These are phyloP conservation scores for Wickerhamiella qilinensis DNA, from an alignment of 805 yeast genomes.

Conservation along the genomic window DNA sequence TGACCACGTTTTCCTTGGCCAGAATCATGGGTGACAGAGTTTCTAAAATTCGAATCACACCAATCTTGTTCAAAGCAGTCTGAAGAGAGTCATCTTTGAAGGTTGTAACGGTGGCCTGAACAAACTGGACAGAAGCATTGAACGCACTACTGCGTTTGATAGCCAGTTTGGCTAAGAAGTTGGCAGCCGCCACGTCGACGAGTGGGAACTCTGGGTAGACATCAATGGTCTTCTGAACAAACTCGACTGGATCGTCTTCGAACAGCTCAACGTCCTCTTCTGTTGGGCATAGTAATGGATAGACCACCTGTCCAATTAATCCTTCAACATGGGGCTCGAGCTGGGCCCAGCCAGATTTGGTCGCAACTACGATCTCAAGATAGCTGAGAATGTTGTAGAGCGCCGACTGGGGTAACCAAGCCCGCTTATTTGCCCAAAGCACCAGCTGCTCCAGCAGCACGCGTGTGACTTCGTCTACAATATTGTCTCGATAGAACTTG, in stretches of 20 bases:
- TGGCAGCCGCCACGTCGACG: constrained; percentile 68
- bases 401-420: constrained; percentile 57
- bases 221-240: constrained; percentile 58
- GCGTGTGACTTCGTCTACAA: constrained; percentile 57
- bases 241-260: constrained; percentile 80
- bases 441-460: constrained; percentile 52
- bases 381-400: constrained; percentile 51
- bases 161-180: constrained; percentile 55
- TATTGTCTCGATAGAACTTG: constrained; percentile 33
- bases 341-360: constrained; percentile 47
- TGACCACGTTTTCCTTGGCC: constrained; percentile 38
- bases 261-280: constrained; percentile 55
- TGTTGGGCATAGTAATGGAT: constrained; percentile 57
- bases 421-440: constrained; percentile 46
- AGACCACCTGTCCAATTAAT: constrained; percentile 54
- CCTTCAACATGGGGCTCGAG: constrained; percentile 50
- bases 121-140: constrained; percentile 8
- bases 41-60: constrained; percentile 58
- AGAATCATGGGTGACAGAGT: constrained; percentile 43
- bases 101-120: constrained; percentile 10
- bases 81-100: constrained; percentile 18
- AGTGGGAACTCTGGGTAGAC: constrained; percentile 41
- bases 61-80: constrained; percentile 28
- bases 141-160: constrained; percentile 35
- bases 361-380: constrained; percentile 42